Base-by-base conservation (phyloP, 805 yeast species). In the Pichia nanzhaoensis region DNA sequence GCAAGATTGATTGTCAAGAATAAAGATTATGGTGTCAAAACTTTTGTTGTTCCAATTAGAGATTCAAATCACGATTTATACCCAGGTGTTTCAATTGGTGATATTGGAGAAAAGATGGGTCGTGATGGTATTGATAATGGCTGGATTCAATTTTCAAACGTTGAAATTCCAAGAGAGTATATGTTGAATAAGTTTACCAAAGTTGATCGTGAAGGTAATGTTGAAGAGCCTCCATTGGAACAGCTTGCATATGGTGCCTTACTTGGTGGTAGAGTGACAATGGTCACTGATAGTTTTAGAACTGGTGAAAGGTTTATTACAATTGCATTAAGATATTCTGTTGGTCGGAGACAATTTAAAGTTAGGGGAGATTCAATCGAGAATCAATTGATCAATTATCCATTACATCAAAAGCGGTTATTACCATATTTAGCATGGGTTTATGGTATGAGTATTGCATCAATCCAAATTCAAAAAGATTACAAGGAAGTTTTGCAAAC, bases 51-150 rank as follows among this genome's bases (percentile, higher is more conserved):
- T 16, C 97, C 95, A 27, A 69, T 90, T 53, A 74, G 97, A 64
- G 93, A 88, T 63, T 60, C 76, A 6, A 70, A 77, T 48, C 91
- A 85, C 67, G 72, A 82, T 48, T 65, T 90, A 48, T 66, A 75
- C 53, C 88, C 95, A 3, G 97, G 97, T 45, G 69, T 90, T 46
- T 66, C 85, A 28, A 72, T 88, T 52, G 97, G 97, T 50, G 97
- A 90, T 61, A 87, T 90, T 60, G 97, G 97, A 46, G 79, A 84
- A 52, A 90, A 90, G 68, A 88, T 90, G 95, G 97, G 97, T 44
- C 75, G 96, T 58, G 93, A 89, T 58, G 96, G 95, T 47, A 85
- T 90, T 53, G 97, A 90, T 60, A 90, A 90, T 64, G 97, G 97
- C 44, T 90, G 96, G 96, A 86, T 90, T 58, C 96, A 89, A 67